Percentiles rank a stretch among this genome's conserved stretches.
Conservation (phyloP, 2,329 filamentous ascomycete genomes). For the Sporothrix humicola region DNA sequence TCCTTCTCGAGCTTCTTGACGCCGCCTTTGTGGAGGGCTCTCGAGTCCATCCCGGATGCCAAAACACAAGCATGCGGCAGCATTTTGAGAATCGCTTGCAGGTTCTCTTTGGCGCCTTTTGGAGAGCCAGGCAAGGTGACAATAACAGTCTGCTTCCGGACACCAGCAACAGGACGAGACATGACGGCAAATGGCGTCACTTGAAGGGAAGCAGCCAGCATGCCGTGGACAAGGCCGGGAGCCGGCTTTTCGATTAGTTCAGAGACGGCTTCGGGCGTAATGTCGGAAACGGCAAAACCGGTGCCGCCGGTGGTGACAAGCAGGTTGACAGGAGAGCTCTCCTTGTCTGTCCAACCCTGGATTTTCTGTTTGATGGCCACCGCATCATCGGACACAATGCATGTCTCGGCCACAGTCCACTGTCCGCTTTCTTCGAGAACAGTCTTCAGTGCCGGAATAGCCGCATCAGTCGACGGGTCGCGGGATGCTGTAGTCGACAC, state of each 20-base stretch:
- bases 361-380: slow-evolving; percentile 77
- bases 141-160: slow-evolving; percentile 80
- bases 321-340: slow-evolving; percentile 62
- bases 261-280: slow-evolving; percentile 88
- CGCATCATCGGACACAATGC: slow-evolving; percentile 80
- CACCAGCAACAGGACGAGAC: slow-evolving; percentile 89
- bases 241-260: slow-evolving; percentile 83
- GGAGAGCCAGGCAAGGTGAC: slow-evolving; percentile 92
- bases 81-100: slow-evolving; percentile 86
- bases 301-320: slow-evolving; percentile 91
- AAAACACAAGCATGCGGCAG: slow-evolving; percentile 94
- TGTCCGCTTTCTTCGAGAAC: slow-evolving; percentile 73
- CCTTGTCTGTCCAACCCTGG: slow-evolving; percentile 72
- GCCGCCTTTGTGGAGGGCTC: slow-evolving; percentile 78
- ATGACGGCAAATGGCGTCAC: slow-evolving; percentile 97
- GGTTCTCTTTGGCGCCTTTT: slow-evolving; percentile 92
- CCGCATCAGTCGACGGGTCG: slow-evolving; percentile 79
- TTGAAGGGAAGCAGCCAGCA: slow-evolving; percentile 81
- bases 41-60: slow-evolving; percentile 81
- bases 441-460: slow-evolving; percentile 68
- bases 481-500: slow-evolving; percentile 88
- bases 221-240: slow-evolving; percentile 89
- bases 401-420: slow-evolving; percentile 72
- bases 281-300: slow-evolving; percentile 83
- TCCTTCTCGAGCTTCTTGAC: slow-evolving; percentile 83